Evolutionary conservation across 805 yeast genomes (phyloP).

Genomic region (Wickerhamiella nectarea): DNA sequence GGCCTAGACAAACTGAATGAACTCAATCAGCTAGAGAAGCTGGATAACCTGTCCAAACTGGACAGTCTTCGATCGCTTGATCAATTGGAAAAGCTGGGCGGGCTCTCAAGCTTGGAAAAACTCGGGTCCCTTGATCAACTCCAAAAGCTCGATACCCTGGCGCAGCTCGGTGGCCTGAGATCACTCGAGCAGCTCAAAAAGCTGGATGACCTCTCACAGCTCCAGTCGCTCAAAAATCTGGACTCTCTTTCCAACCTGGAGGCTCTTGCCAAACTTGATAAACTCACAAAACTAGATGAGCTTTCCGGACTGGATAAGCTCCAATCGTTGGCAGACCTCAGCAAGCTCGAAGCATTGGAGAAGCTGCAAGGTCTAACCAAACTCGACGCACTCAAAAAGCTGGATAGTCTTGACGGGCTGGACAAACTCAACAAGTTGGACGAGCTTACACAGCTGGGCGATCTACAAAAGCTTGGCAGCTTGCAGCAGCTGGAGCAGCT

Average conservation of each 20-base stretch:
- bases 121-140: constrained; percentile 4
- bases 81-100: constrained; percentile 11
- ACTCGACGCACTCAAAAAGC: constrained; percentile 2
- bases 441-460: constrained; percentile 4
- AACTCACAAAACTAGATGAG: background rate
- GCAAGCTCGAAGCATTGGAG: background rate
- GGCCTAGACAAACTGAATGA: background rate
- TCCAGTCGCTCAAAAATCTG: constrained; percentile 6
- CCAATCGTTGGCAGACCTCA: background rate
- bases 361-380: background rate
- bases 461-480: background rate
- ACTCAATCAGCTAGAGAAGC: too few relatives aligned
- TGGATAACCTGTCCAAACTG: background rate
- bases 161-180: background rate
- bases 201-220: constrained; percentile 10
- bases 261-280: background rate
- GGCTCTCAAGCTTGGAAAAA: too few relatives aligned
- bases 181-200: constrained; percentile 2
- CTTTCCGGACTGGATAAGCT: background rate
- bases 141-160: constrained; percentile 8
- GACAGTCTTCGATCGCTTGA: background rate
- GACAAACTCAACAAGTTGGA: constrained; percentile 8
- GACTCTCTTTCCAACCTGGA: constrained; percentile 2
- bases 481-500: constrained; percentile 4
- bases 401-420: constrained; percentile 9